These are phyloP conservation scores for Oidiodendron maius DNA, from an alignment of 495 filamentous ascomycete species.

Conservation along the genomic window DNA sequence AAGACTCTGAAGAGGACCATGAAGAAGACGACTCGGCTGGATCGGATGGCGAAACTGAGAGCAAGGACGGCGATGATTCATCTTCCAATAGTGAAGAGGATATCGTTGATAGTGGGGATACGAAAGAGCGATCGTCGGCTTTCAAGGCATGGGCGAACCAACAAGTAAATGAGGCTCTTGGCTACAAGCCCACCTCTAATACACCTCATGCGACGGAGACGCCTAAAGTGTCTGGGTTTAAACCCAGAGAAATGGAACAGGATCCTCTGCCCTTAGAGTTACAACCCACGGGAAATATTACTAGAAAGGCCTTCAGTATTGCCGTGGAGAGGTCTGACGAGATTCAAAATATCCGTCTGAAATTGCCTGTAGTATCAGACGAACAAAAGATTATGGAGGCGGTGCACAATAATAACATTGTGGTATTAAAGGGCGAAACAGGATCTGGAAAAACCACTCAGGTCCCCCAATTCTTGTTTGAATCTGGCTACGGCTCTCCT, in stretches of 20 bases:
- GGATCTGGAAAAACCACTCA: slow-evolving; percentile 98
- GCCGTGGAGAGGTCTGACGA: slow-evolving; percentile 61
- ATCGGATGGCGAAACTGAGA: slow-evolving; percentile 20
- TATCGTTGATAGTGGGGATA: slow-evolving; percentile 23
- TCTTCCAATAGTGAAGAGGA: slow-evolving; percentile 24
- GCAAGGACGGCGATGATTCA: slow-evolving; percentile 28
- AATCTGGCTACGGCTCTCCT: slow-evolving; percentile 83
- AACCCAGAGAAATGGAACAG: slow-evolving; percentile 55
- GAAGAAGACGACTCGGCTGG: slow-evolving; percentile 7
- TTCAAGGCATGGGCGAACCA: slow-evolving; percentile 93
- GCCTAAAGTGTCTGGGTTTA: slow-evolving; percentile 44
- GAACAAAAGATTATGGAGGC: slow-evolving; percentile 99
- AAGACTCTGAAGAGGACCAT: slow-evolving; percentile 7
- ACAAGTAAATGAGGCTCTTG: slow-evolving; percentile 70
- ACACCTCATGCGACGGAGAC: slow-evolving; percentile 31
- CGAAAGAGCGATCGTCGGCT: slow-evolving; percentile 49
- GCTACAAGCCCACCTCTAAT: slow-evolving; percentile 34
- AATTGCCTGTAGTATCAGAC: slow-evolving; percentile 84
- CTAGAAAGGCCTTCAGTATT: slow-evolving; percentile 72
- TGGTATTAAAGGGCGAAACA: slow-evolving; percentile 93
- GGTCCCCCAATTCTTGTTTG: slow-evolving; percentile 90
- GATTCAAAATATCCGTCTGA: slow-evolving; percentile 72
- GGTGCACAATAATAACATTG: slow-evolving; percentile 77
- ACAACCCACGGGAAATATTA: slow-evolving; percentile 52
- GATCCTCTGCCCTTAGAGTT: slow-evolving; percentile 76